Base-by-base conservation (phyloP, 495 filamentous ascomycete genomes). In the Pyronema omphalodes region DNA sequence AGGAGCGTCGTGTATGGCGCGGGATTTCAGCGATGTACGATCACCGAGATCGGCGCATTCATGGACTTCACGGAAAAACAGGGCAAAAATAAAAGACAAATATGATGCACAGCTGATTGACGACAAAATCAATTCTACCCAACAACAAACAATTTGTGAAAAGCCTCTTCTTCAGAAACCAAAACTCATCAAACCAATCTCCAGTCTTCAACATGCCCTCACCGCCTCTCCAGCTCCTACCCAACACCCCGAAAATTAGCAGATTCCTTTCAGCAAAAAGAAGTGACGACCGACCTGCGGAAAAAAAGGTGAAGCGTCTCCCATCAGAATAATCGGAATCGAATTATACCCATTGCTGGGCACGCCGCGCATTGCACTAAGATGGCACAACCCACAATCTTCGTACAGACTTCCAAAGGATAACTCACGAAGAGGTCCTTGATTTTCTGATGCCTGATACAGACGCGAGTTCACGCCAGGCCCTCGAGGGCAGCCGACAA, bases 351-450 rank as follows among this genome's bases (percentile, higher is more conserved):
- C 64, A 68, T 65, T 64, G 57, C 49, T 37, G 64, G 73, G 75
- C 74, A 94, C 81, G 87, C 89, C 77, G 86, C 88, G 85, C 87
- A 96, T 96, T 89, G 88, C 83, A 94, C 88, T 96, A 75, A 89
- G 91, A 86, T 94, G 84, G 58, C 53, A 66, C 65, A 71, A 75
- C 71, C 79, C 82, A 89, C 84, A 80, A 87, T 86, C 85, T 88
- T 81, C 83, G 84, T 84, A 86, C 83, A 76, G 81, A 77, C 85
- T 78, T 59, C 61, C 61, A 64, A 80, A 67, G 67, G 63, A 68
- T 67, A 63, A 66, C 67, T 62, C 57, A 58, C 50, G 61, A 59
- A 45, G 47, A 52, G 55, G 61, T 50, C 60, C 61, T 58, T 88
- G 86, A 79, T 76, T 95, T 88, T 94, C 88, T 94, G 85, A 94